Base-by-base conservation (phyloP, 768 basidiomycete genomes). In the Leccinum ochraceum region DNA sequence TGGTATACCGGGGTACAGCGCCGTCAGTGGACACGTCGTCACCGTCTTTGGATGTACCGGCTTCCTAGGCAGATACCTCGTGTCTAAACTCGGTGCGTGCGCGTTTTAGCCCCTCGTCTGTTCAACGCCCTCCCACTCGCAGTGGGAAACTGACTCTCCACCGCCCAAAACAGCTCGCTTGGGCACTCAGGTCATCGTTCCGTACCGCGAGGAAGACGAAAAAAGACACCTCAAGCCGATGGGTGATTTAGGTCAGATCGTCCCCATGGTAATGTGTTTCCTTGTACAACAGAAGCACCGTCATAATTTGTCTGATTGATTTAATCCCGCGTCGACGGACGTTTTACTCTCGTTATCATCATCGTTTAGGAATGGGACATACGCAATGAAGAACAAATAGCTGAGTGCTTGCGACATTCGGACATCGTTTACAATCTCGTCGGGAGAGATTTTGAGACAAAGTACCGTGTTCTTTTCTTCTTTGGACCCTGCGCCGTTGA, bases 1-100 rank as follows among this genome's bases (percentile, higher is more conserved):
- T 65, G 95, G 95, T 20, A 83, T 86, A 56, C 87, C 88, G 56
- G 95, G 89, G 62, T 92, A 94, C 70, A 92, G 90, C 69, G 89
- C 93, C 4, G 88, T 89, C 60, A 88, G 89, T 46, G 97, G 96
- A 3, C 95, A 95, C 76, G 85, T 89, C 39, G 96, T 90, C 46
- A 99, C 97, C 16, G 95, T 98, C 54, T 98, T 99, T 81, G 97
- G 97, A 24, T 91, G 89, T 72, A 97, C 95, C 4, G 93, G 95
- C 6, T 98, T 98, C 75, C 79, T 99, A 60, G 97, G 96, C 50
- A 81, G 95, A 71, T 98, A 98, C 76, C 80, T 98, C 49, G 92
- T 98, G 44, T 85, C 90, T 34, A 98, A 98, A 80, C 85, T 99
- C 13, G 95, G 94, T 94, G 69, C 66, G 70, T 49, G 28, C 60